Evolutionary conservation across 2,329 filamentous ascomycete genomes (phyloP), one percentile per base, ranked within the genome.

Genomic region (Ophiostoma perfectum): DNA sequence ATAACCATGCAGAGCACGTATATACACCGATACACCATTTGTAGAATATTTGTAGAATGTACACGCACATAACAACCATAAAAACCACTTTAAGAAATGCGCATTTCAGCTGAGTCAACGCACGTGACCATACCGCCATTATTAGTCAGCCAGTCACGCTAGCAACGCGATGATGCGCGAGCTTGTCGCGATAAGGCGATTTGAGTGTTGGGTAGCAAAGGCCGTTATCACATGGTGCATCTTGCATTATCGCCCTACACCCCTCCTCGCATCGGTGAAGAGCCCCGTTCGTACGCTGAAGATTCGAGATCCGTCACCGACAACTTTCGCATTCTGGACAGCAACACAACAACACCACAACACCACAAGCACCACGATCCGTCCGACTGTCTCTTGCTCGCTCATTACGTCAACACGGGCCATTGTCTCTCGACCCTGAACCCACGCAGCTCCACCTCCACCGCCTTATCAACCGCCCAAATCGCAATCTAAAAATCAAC

Each of bases 111-210:
- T 27, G 27, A 1, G 27, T 27, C 27, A 2, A 27, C 1, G 27
- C 27, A 55, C 49, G 49, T 55, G 49, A 55, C 49, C 27, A 27
- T 27, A 27, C 27, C 27, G 27, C 27, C 27, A 2, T 36, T 55
- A 55, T 27, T 55, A 12, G n/a, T 27, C 27, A 6, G 3, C 49
- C 9, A 18, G 55, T 42, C 60, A 63, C 60, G 60, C 39, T 18
- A 63, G 60, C 27, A 27, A 42, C 60, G 39, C 12, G 12, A 39
- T 60, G 45, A 62, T 39, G 55, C 52, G 42, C 45, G 55, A 66
- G 62, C 63, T 27, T 39, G 65, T 67, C 47, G 65, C 68, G 68
- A 69, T 69, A 69, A 69, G 64, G 67, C 64, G 14, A 63, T 64
- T 52, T 27, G 36, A 39, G 55, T 16, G 39, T 63, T 63, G 39